Conservation (phyloP, 768 basidiomycete genomes). For the Suillus variegatus region DNA sequence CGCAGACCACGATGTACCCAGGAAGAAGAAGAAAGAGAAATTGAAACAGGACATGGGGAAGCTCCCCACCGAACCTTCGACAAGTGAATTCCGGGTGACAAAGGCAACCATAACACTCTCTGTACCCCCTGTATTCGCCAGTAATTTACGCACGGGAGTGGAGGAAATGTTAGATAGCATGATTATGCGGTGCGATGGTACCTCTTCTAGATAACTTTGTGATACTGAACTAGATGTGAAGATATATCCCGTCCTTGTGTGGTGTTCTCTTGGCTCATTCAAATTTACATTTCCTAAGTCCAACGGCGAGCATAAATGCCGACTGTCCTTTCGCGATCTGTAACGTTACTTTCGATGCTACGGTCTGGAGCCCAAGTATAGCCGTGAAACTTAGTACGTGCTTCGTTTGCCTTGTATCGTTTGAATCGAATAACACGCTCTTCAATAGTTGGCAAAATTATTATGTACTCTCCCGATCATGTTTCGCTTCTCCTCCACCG, state of each 20-base stretch:
- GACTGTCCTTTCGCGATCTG: conserved; percentile 88
- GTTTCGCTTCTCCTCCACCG: conserved; percentile 86
- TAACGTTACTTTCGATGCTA: conserved; percentile 75
- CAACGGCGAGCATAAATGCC: conserved; percentile 65
- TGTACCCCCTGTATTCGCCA: conserved; percentile 80
- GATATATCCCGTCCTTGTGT: conserved; percentile 84
- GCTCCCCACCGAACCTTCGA: conserved; percentile 28
- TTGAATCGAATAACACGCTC: conserved; percentile 2
- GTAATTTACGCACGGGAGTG: conserved; percentile 69
- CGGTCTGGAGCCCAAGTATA: conserved; percentile 85
- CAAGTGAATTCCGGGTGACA: conserved; percentile 61
- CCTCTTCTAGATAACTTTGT: background rate
- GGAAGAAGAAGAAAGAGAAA: conserved; percentile 31
- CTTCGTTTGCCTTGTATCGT: background rate
- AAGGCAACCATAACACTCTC: conserved; percentile 69
- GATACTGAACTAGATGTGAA: conserved; percentile 32
- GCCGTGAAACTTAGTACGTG: conserved; percentile 73
- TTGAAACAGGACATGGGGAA: conserved; percentile 37
- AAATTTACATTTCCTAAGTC: conserved; percentile 64
- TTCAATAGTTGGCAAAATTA: conserved; percentile 76
- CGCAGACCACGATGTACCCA: conserved; percentile 29
- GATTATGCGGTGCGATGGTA: conserved; percentile 79
- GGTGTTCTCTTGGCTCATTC: conserved; percentile 90
- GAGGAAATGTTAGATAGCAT: conserved; percentile 92
- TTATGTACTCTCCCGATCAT: conserved; percentile 89